Base-by-base conservation (phyloP, 345 rosid species). In the Acer yangbiense region DNA sequence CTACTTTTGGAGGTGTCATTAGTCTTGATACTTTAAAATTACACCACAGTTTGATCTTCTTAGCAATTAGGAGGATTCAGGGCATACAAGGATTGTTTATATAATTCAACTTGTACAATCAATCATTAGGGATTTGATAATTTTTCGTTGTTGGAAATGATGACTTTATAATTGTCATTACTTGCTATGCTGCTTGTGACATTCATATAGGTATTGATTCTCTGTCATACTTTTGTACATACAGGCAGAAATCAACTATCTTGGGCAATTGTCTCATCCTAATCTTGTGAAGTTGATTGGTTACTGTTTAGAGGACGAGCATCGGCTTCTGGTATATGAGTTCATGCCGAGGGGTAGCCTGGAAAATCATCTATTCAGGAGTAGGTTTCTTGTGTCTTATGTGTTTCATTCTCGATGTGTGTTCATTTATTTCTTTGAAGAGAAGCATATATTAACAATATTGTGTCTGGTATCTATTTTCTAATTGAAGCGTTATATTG, bases 221-320 rank as follows among this genome's bases (percentile, higher is more conserved):
- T 52, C 5, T 12, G 48, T 63, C 55, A 14, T 71, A 18, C 21
- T 73, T 72, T 81, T 60, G 74, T 76, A 74, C 6, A 41, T 74
- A 48, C 85, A 91, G 96, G 89, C 93, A 7, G 97, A 92, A 78
- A 89, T 92, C 48, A 90, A 90, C 81, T 92, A 89, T 75, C 86
- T 92, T 14, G 94, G 93, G 61, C 93, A 90, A 77, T 72, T 92
- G 69, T 81, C 71, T 73, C 91, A 92, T 78, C 89, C 90, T 77
- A 85, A 92, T 84, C 92, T 92, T 74, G 97, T 92, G 83, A 92
- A 87, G 85, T 76, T 92, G 82, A 79, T 92, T 75, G 97, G 97
- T 57, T 92, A 88, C 76, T 92, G 93, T 86, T 80, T 87, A 66
- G 97, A 92, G 82, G 94, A 92, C 72, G 94, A 89, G 48, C 91